Percentiles rank a stretch among this genome's conserved stretches.
Evolutionary conservation across 352 stramenopile species (phyloP).

Genomic region (Phytophthora macrochlamydospora): DNA sequence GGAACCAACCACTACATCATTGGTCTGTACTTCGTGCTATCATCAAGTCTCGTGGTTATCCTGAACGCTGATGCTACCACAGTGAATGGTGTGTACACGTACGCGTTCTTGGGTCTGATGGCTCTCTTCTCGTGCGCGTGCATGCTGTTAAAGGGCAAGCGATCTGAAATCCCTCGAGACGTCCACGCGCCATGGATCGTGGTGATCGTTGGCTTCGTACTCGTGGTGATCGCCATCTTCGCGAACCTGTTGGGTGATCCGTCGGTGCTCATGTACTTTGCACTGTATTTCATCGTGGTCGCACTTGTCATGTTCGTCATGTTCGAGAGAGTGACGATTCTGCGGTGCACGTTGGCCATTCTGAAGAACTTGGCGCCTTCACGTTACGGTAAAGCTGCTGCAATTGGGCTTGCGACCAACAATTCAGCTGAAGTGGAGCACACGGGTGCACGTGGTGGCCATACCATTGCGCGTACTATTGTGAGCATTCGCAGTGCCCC

Average conservation of each 20-base stretch:
- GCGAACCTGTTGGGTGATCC: conserved; percentile 52
- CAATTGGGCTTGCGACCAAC: conserved; percentile 9
- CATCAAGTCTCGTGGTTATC: conserved; percentile 67
- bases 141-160: conserved; percentile 88
- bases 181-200: conserved; percentile 58
- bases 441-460: conserved; percentile 49
- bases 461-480: conserved; percentile 52
- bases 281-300: conserved; percentile 59
- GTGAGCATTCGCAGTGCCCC: conserved; percentile 54
- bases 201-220: conserved; percentile 38
- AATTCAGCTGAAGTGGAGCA: conserved; percentile 21
- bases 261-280: conserved; percentile 57
- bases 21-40: conserved; percentile 64
- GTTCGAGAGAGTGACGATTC: conserved; percentile 55
- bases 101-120: conserved; percentile 87
- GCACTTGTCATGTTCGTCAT: conserved; percentile 52
- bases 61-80: conserved; percentile 75
- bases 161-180: conserved; percentile 69
- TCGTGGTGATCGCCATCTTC: conserved; percentile 57
- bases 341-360: conserved; percentile 39
- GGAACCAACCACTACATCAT: conserved; percentile 81
- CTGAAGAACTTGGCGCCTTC: conserved; percentile 44
- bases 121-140: conserved; percentile 80
- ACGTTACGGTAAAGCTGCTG: conserved; percentile 21
- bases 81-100: conserved; percentile 85